Conservation (phyloP, 768 basidiomycete genomes). For the Auriculariales sp. region DNA sequence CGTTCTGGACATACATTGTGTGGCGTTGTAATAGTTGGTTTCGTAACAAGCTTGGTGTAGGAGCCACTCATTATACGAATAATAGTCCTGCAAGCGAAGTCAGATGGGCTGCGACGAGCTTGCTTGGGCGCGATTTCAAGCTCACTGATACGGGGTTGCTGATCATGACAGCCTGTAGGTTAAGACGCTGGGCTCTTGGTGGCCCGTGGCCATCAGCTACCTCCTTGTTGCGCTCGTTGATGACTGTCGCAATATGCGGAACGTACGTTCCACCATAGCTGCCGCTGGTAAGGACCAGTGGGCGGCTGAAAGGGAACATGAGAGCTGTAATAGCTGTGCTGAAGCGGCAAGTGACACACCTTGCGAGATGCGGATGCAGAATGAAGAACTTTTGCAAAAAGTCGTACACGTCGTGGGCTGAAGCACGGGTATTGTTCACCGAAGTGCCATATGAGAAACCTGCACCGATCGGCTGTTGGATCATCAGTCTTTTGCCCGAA, state of each 20-base stretch:
- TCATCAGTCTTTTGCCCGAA: background rate
- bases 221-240: slow-evolving; percentile 18
- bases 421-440: slow-evolving; percentile 19
- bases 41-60: slow-evolving; percentile 16
- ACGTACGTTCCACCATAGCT: slow-evolving; percentile 23
- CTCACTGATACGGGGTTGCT: slow-evolving; percentile 15
- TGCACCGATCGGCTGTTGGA: slow-evolving; percentile 16
- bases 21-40: slow-evolving; percentile 17
- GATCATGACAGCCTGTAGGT: slow-evolving; percentile 20
- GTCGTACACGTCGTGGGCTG: slow-evolving; percentile 21
- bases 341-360: background rate
- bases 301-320: slow-evolving; percentile 1
- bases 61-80: slow-evolving; percentile 17
- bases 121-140: background rate
- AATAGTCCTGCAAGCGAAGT: slow-evolving; percentile 12
- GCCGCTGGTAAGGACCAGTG: slow-evolving; percentile 17
- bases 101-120: background rate
- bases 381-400: slow-evolving; percentile 21
- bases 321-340: no score
- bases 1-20: no score
- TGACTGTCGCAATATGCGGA: slow-evolving; percentile 22
- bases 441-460: slow-evolving; percentile 20
- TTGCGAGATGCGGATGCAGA: slow-evolving; percentile 12
- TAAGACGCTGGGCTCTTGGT: slow-evolving; percentile 14
- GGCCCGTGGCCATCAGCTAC: slow-evolving; percentile 10